Base-by-base conservation (phyloP, 208 protist species). In the Leishmania aethiopica region DNA sequence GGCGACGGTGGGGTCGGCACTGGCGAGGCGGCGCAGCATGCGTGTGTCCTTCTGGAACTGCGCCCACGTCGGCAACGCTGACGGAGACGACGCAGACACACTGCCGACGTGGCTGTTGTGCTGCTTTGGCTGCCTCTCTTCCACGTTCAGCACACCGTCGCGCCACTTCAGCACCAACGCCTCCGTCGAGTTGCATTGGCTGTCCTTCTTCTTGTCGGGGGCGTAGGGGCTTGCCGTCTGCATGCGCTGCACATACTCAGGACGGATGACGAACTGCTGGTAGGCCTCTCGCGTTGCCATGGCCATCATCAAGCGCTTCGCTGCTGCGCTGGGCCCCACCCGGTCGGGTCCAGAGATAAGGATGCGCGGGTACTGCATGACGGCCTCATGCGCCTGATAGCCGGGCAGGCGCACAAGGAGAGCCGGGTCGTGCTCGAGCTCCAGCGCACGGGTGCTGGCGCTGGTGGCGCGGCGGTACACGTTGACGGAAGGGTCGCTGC, bases 361-460 rank as follows among this genome's bases (percentile, higher is more conserved):
- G 75, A 95, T 97, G 51, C 92, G 94, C 11, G 94, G 94, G 77
- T 88, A 97, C 45, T 86, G 78, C 77, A 96, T 87, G 37, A 22
- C 15, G 19, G 66, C 25, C 78, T 89, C 85, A 35, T 82, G 74
- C 11, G 74, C 17, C 25, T 60, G 49, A 40, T 86, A 87, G 70
- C 60, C 60, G 28, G 80, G 64, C 0, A 85, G 76, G 55, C 32
- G 42, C 37, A 67, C 66, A 15, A 90, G 81, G 35, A 87, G 78
- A 22, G 42, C 11, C 3, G 74, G 71, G 66, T 83, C 81, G 53
- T 75, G 66, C 47, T 83, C 79, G 1, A 57, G 78, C 75, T 82
- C 59, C 40, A 83, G 59, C 1, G 78, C 67, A 6, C 78, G 59
- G 22, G 73, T 62, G 47, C 67, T 77, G 32, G 64, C 75, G 78